These are phyloP conservation scores for Amylocarpus encephaloides DNA, from an alignment of 2,329 filamentous ascomycete genomes.

Conservation along the genomic window DNA sequence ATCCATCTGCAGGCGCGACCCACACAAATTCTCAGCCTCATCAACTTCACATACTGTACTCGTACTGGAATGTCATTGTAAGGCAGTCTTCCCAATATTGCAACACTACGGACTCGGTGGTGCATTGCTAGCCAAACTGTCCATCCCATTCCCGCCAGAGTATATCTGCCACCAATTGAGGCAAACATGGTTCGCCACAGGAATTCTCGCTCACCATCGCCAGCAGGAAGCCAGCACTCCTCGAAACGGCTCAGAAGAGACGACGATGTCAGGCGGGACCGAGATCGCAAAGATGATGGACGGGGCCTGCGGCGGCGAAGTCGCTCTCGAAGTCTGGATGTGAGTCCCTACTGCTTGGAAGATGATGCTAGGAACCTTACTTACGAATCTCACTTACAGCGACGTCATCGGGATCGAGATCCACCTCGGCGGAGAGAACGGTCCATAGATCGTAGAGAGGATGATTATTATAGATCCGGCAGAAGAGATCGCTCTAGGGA, in stretches of 20 bases:
- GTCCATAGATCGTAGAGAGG: constrained; percentile 61
- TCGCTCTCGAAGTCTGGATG: constrained; percentile 56
- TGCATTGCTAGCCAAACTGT: not conserved
- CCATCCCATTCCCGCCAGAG: constrained; percentile 20
- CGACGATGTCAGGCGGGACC: constrained; percentile 42
- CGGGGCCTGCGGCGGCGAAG: constrained; percentile 47
- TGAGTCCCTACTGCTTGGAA: constrained; percentile 37
- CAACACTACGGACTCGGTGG: not conserved
- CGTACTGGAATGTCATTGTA: not conserved
- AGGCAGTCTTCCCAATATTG: not conserved
- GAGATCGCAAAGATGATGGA: constrained; percentile 41
- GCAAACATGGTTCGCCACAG: constrained; percentile 53
- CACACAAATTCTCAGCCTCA: not conserved
- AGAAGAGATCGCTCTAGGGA: constrained; percentile 59
- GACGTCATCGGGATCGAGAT: constrained; percentile 54
- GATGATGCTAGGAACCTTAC: constrained; percentile 27
- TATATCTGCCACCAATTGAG: constrained; percentile 35
- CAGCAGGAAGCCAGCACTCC: constrained; percentile 77
- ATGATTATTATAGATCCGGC: constrained; percentile 55
- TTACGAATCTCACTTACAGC: constrained; percentile 42
- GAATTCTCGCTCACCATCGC: constrained; percentile 80
- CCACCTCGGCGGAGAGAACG: constrained; percentile 61
- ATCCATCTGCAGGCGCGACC: not conserved
- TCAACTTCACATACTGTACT: not conserved
- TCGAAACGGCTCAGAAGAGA: constrained; percentile 51